Conservation (phyloP, 805 yeast species). For the Torulaspora quercuum region DNA sequence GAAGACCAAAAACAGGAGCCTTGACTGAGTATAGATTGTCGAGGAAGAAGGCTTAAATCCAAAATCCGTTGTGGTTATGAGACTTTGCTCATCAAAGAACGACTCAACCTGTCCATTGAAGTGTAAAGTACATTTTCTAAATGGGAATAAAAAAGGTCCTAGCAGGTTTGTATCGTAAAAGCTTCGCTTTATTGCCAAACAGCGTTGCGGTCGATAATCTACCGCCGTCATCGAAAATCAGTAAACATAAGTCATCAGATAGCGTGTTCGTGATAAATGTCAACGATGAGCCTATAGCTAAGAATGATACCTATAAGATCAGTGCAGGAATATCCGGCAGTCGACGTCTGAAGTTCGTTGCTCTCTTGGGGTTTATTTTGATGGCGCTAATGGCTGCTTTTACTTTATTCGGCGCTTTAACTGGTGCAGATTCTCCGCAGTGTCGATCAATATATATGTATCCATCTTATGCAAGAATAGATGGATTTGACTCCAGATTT, state of each 20-base stretch:
- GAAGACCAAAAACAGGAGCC: too few relatives aligned
- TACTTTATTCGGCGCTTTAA: constrained; percentile 21
- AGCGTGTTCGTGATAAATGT: too few relatives aligned
- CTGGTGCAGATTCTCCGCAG: constrained; percentile 48
- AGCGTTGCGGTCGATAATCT: not conserved
- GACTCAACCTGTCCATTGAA: too few relatives aligned
- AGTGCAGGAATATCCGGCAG: not conserved
- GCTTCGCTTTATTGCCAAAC: not conserved
- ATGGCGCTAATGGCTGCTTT: constrained; percentile 14
- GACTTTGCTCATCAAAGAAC: constrained; percentile 1
- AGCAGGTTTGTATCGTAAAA: constrained; percentile 4
- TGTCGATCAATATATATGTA: constrained; percentile 76
- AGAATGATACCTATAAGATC: not conserved
- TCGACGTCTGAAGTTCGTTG: constrained; percentile 5
- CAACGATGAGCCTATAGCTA: too few relatives aligned
- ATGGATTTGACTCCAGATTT: constrained; percentile 69
- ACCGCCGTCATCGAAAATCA: not conserved
- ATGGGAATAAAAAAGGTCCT: constrained; percentile 14
- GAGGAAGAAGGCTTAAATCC: too few relatives aligned
- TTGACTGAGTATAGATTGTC: too few relatives aligned
- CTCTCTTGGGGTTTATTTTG: constrained; percentile 21
- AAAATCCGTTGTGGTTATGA: too few relatives aligned
- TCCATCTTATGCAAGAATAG: constrained; percentile 75
- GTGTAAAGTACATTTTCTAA: not conserved
- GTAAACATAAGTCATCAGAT: not conserved